A percentile compares a stretch with the other conserved stretches of the same genome.
phyloP scores from a whole-genome alignment of 2,329 filamentous ascomycete genomes.

The Aspergillus fructus region DNA sequence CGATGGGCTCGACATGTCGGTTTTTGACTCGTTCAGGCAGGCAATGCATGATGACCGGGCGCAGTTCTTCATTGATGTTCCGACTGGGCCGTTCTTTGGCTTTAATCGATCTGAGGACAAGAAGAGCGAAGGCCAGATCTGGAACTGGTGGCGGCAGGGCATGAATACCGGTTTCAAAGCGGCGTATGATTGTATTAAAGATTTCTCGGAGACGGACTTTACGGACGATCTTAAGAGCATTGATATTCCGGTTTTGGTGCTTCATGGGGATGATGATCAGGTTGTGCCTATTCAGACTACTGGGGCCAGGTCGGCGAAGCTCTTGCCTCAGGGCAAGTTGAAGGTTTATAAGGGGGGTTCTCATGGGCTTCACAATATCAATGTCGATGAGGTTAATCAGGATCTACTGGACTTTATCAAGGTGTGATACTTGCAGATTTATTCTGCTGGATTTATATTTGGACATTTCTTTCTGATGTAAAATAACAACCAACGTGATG shows the following conservation, averaged over 20 bases:
- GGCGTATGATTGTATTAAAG: conserved; percentile 42
- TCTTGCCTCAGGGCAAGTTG: conserved; percentile 37
- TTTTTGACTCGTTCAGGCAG: conserved; percentile 41
- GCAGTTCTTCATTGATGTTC: conserved; percentile 39
- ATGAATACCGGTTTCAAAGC: conserved; percentile 41
- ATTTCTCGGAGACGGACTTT: conserved; percentile 44
- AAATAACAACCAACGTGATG: too few relatives aligned
- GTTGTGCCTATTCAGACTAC: conserved; percentile 38
- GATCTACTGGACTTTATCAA: conserved; percentile 37
- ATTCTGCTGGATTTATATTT: too few relatives aligned
- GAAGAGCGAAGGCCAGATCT: conserved; percentile 38
- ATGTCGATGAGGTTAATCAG: conserved; percentile 35
- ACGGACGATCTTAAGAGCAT: conserved; percentile 42
- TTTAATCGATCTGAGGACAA: conserved; percentile 33
- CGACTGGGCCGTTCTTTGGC: conserved; percentile 36
- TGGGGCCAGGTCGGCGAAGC: conserved; percentile 32
- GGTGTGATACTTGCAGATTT: too few relatives aligned
- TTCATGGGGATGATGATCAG: conserved; percentile 46
- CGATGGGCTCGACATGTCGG: conserved; percentile 33
- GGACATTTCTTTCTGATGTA: too few relatives aligned
- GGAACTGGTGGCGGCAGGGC: conserved; percentile 42
- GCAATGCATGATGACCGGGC: conserved; percentile 37
- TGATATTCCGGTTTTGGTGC: conserved; percentile 40
- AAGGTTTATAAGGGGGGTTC: conserved; percentile 43
- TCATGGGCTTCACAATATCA: conserved; percentile 42